Percentiles rank a stretch among this genome's conserved stretches.
Conservation (phyloP, 495 filamentous ascomycete species). For the Penicillium parvum region DNA sequence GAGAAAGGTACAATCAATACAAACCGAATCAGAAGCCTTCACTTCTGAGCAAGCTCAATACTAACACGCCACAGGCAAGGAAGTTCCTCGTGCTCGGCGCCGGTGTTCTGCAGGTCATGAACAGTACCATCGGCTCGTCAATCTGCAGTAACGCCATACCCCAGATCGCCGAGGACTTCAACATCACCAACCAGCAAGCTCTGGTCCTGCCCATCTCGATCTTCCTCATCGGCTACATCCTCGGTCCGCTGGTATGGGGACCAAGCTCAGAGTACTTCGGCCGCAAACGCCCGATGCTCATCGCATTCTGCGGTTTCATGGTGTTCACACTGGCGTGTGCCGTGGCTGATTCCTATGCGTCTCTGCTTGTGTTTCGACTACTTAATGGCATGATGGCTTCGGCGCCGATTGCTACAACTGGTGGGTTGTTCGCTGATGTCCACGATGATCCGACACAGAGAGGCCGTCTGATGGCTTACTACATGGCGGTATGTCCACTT, state of each 20-base stretch:
- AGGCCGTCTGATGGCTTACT: conserved; percentile 65
- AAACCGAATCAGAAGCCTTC: background rate
- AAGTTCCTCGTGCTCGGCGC: conserved; percentile 55
- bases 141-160: conserved; percentile 60
- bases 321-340: conserved; percentile 67
- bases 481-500: conserved; percentile 54
- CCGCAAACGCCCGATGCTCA: conserved; percentile 52
- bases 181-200: conserved; percentile 50
- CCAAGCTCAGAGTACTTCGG: conserved; percentile 69
- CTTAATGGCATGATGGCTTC: conserved; percentile 61
- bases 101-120: conserved; percentile 62
- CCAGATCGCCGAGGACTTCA: conserved; percentile 54
- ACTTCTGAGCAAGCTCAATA: background rate
- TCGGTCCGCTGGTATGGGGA: conserved; percentile 61
- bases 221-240: conserved; percentile 64
- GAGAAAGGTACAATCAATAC: conserved; percentile 18
- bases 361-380: conserved; percentile 62
- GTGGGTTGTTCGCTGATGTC: conserved; percentile 69
- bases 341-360: conserved; percentile 58
- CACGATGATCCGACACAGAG: conserved; percentile 53
- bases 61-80: conserved; percentile 33
- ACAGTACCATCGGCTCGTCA: conserved; percentile 68
- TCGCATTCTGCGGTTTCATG: conserved; percentile 58
- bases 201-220: conserved; percentile 72
- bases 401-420: conserved; percentile 63